phyloP scores from a whole-genome alignment of 2,329 filamentous ascomycete species.

The Annulohypoxylon truncatum region DNA sequence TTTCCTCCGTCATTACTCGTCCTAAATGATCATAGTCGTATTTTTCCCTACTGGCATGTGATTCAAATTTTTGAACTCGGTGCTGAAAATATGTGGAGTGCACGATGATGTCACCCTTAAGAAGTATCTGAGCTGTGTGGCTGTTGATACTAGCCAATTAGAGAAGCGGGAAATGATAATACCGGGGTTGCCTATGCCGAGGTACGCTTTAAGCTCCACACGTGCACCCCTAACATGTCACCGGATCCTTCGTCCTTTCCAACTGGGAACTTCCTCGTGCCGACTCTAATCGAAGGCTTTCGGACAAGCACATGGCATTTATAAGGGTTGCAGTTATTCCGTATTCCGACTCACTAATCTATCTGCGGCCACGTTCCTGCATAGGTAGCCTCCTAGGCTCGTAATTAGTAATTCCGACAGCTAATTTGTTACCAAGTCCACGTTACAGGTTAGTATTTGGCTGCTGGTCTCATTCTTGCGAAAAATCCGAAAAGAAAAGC shows the following conservation, averaged over 20 bases:
- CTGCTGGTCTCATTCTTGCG: too few species aligned
- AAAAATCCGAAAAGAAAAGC: background rate
- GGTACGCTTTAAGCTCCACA: slow-evolving; percentile 12
- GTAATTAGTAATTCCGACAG: background rate
- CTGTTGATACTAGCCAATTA: slow-evolving; percentile 5
- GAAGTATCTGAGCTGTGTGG: background rate
- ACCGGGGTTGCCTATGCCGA: slow-evolving; percentile 26
- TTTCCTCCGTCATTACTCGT: slow-evolving; percentile 24
- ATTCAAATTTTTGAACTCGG: slow-evolving; percentile 16
- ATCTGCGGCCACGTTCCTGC: background rate
- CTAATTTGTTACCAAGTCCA: background rate
- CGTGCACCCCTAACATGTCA: slow-evolving; percentile 7
- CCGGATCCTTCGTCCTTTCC: background rate
- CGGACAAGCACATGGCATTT: slow-evolving; percentile 15
- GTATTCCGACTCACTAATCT: background rate
- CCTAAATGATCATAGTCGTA: background rate
- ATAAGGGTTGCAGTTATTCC: background rate
- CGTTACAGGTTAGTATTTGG: too few species aligned
- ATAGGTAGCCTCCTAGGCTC: background rate
- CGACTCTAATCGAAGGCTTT: slow-evolving; percentile 4
- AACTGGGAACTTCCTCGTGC: background rate
- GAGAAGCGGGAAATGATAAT: slow-evolving; percentile 10
- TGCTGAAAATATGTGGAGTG: slow-evolving; percentile 21
- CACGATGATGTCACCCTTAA: slow-evolving; percentile 31
- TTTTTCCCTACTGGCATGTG: slow-evolving; percentile 29